These are phyloP conservation scores for Pilobolus umbonatus DNA, from an alignment of 192 early-diverging fungal genomes.

Conservation along the genomic window DNA sequence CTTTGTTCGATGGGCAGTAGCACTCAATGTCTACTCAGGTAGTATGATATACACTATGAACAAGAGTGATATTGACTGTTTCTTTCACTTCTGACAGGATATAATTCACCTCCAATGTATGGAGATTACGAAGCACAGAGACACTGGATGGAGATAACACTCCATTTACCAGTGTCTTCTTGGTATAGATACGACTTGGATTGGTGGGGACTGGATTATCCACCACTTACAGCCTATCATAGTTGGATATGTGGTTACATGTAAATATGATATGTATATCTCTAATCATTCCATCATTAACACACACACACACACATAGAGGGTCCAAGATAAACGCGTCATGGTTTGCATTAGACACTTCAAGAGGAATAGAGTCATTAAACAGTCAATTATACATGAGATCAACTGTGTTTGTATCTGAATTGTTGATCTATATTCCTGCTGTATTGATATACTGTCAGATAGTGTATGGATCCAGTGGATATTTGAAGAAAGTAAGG, in stretches of 20 bases:
- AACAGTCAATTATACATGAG: conserved; percentile 91
- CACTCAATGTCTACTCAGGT: conserved; percentile 74
- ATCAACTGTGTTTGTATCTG: conserved; percentile 66
- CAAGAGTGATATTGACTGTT: not conserved
- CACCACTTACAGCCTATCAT: conserved; percentile 92
- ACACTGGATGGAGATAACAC: conserved; percentile 97
- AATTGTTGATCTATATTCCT: conserved; percentile 73
- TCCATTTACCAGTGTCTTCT: conserved; percentile 61
- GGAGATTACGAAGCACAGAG: conserved; percentile 98
- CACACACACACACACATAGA: conserved; percentile 40
- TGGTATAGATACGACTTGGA: conserved; percentile 90
- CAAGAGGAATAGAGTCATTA: conserved; percentile 74
- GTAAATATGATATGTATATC: conserved; percentile 38
- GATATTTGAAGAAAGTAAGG: conserved; percentile 26
- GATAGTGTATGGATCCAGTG: conserved; percentile 34
- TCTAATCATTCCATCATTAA: too few relatives aligned
- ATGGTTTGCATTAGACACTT: conserved; percentile 84
- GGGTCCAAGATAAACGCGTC: conserved; percentile 69
- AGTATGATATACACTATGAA: not conserved
- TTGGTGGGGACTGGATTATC: conserved; percentile 98
- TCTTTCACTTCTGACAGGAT: conserved; percentile 33
- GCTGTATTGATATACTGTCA: conserved; percentile 64
- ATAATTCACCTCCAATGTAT: conserved; percentile 67
- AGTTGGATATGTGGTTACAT: conserved; percentile 80
- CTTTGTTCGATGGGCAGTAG: conserved; percentile 61